Conservation (phyloP, 2,329 filamentous ascomycete genomes). For the Ascomycota sp. region DNA sequence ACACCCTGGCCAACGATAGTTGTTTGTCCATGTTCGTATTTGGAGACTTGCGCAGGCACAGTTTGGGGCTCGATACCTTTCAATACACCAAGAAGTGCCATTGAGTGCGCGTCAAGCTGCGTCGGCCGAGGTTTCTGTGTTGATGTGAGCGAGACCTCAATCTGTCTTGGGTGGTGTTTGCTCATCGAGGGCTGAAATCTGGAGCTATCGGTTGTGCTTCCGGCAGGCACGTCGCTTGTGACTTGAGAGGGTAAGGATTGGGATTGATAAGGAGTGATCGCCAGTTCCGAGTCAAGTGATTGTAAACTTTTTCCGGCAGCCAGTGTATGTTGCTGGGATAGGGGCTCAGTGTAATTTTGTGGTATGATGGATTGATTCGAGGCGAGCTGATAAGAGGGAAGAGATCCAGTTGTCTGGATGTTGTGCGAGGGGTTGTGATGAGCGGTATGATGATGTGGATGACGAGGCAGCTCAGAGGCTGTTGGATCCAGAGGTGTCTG, state of each 20-base stretch:
- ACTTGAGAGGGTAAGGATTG: constrained; percentile 35
- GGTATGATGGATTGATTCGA: too few relatives aligned
- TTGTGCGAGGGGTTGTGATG: constrained; percentile 18
- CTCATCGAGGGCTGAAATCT: too few relatives aligned
- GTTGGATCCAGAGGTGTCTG: constrained; percentile 36
- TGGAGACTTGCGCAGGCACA: too few relatives aligned
- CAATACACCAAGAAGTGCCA: constrained; percentile 24
- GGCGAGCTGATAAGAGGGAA: constrained; percentile 11
- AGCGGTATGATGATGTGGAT: constrained; percentile 33
- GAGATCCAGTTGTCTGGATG: constrained; percentile 9
- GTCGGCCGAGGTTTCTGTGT: constrained; percentile 4
- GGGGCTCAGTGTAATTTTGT: too few relatives aligned
- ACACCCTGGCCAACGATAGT: too few relatives aligned
- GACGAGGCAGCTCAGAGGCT: constrained; percentile 24
- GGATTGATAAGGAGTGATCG: constrained; percentile 18
- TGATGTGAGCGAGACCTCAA: too few relatives aligned
- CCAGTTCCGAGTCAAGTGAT: too few relatives aligned
- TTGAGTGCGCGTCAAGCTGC: constrained; percentile 19
- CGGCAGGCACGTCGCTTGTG: constrained; percentile 29
- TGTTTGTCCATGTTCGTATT: too few relatives aligned
- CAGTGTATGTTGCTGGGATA: too few relatives aligned
- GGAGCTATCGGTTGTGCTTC: constrained; percentile 9
- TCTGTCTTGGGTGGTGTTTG: too few relatives aligned
- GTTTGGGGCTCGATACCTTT: constrained; percentile 10
- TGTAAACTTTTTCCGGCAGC: too few relatives aligned